Evolutionary conservation across 2,329 filamentous ascomycete species (phyloP), one percentile per base, ranked within the genome.

Genomic region (Fusarium foetens): DNA sequence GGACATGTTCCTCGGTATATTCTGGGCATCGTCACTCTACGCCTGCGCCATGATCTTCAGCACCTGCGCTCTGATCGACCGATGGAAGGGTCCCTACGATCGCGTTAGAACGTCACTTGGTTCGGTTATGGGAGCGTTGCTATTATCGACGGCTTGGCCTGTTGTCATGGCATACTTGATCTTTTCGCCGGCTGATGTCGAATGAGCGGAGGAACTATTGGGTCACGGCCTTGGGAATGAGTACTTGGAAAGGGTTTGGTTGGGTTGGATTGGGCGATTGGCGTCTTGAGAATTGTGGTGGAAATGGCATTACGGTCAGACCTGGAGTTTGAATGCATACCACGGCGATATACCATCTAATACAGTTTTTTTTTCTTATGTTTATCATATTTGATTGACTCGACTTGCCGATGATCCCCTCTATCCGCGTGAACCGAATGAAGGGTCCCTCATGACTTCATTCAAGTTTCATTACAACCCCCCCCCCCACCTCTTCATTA

Each of bases 11-110:
- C 66, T 84, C 65, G 79, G 70, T 53, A 57, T 80, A 52, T 72
- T 80, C 67, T 84, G 83, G 82, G 76, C 62, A 11, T 57, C 74
- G 31, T 76, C 78, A 8, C 65, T 83, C 41, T 84, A 84, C 75
- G 77, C 59, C 55, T 79, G 80, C 66, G 82, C 79, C 76, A 83
- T 83, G 78, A 81, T 85, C 74, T 84, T 80, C 72, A 82, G 79
- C 66, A 83, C 83, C 35, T 80, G 82, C 75, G 76, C 76, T n/a
- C 79, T 85, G 61, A 70, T 84, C 70, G 80, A 82, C 68, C 81
- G 83, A n/a, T 85, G 83, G 83, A 79, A 80, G 68, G 82, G 83
- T 0, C 79, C 79, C 16, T 71, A 78, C 62, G 81, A 83, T 51
- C 80, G 81, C 54, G 75, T 78, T 39, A 75, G 75, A 4, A 78